These are phyloP conservation scores for Saccharomycopsis sp. DNA, from an alignment of 805 yeast species.

Conservation along the genomic window DNA sequence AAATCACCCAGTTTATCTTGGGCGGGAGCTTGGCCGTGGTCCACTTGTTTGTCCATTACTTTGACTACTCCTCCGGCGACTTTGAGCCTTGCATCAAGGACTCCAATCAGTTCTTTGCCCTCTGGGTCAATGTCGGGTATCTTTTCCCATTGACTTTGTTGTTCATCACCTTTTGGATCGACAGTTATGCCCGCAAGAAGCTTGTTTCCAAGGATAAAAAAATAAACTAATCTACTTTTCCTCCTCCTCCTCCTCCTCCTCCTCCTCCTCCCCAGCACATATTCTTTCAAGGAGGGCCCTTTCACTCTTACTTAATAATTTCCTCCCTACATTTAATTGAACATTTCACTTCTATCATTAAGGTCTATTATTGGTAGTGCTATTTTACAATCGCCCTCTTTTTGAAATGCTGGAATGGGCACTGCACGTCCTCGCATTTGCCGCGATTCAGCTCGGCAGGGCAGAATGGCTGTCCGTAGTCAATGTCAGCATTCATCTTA, in stretches of 20 bases:
- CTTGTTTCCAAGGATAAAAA: background rate
- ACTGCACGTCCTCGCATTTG: slow-evolving; percentile 17
- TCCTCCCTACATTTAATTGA: too few relatives aligned
- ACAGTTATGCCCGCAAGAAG: slow-evolving; percentile 34
- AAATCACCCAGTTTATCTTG: slow-evolving; percentile 56
- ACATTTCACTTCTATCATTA: too few relatives aligned
- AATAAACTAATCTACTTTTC: background rate
- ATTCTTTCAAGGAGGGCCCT: too few relatives aligned
- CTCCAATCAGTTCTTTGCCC: slow-evolving; percentile 53
- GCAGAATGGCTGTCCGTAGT: slow-evolving; percentile 14
- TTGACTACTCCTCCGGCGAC: slow-evolving; percentile 36
- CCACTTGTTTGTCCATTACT: slow-evolving; percentile 53
- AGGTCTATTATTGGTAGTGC: too few relatives aligned
- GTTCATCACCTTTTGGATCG: slow-evolving; percentile 57
- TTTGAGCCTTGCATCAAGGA: slow-evolving; percentile 44
- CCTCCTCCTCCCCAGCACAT: background rate
- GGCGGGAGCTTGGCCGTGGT: slow-evolving; percentile 62
- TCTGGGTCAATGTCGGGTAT: slow-evolving; percentile 53
- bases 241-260: slow-evolving; percentile 5
- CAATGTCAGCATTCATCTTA: slow-evolving; percentile 16
- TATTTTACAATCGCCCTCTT: too few relatives aligned
- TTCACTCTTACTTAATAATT: too few relatives aligned
- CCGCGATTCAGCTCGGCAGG: slow-evolving; percentile 14
- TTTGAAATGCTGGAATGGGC: slow-evolving; percentile 21
- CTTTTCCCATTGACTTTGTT: slow-evolving; percentile 59